Percentiles rank a stretch among this genome's conserved stretches.
These are phyloP conservation scores for Phlyctochytrium bullatum DNA, from an alignment of 192 early-diverging fungal species.

Conservation along the genomic window DNA sequence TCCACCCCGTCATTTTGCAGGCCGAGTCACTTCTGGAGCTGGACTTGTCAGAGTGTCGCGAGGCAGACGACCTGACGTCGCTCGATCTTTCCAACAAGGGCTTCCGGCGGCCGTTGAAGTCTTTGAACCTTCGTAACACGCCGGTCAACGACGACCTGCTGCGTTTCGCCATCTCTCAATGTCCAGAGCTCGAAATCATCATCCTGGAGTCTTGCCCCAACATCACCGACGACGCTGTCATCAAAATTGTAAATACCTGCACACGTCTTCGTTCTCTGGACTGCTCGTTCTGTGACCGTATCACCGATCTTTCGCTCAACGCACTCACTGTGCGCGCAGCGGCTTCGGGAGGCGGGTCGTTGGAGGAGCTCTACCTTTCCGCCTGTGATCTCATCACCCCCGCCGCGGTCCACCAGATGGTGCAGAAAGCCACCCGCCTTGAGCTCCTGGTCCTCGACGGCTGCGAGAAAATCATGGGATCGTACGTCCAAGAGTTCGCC, in stretches of 20 bases:
- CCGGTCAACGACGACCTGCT: conserved; percentile 46
- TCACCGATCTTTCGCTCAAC: conserved; percentile 45
- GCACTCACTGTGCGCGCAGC: conserved; percentile 35
- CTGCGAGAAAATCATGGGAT: conserved; percentile 39
- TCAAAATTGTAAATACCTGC: conserved; percentile 39
- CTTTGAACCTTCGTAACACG: conserved; percentile 48
- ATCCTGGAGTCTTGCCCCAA: conserved; percentile 46
- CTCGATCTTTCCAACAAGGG: conserved; percentile 23
- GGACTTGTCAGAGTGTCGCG: conserved; percentile 45
- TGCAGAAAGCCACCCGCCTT: conserved; percentile 31
- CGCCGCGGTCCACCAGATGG: conserved; percentile 38
- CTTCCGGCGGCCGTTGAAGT: conserved; percentile 33
- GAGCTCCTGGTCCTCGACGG: conserved; percentile 50
- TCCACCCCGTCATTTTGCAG: conserved; percentile 37
- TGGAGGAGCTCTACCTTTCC: conserved; percentile 44
- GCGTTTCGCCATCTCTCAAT: conserved; percentile 34
- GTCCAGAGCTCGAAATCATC: conserved; percentile 42
- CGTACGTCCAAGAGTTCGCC: conserved; percentile 39
- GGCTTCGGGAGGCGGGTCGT: conserved; percentile 14
- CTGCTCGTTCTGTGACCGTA: conserved; percentile 43
- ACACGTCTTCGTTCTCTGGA: conserved; percentile 37
- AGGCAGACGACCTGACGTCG: conserved; percentile 21
- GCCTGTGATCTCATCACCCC: conserved; percentile 45
- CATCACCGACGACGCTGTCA: conserved; percentile 42
- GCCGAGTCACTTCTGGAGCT: conserved; percentile 39